These are phyloP conservation scores for Pyrus betulifolia DNA, from an alignment of 306 rosid genomes.

Conservation along the genomic window DNA sequence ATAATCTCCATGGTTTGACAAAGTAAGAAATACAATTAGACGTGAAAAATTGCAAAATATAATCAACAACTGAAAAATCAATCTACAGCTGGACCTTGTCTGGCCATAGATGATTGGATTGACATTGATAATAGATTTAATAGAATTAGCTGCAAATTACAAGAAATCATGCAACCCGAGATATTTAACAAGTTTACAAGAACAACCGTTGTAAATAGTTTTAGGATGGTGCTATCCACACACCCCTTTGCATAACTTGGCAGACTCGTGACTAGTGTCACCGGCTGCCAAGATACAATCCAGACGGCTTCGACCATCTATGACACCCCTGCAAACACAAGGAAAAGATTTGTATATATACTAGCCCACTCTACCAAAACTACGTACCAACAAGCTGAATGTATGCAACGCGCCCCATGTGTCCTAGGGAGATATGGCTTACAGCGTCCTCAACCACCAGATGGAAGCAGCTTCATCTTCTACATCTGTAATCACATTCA, in stretches of 20 bases:
- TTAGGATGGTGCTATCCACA: background rate
- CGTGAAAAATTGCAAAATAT: too few species aligned
- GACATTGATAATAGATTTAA: background rate
- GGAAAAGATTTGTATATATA: background rate
- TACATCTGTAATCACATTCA: slow-evolving; percentile 3
- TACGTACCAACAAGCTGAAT: background rate
- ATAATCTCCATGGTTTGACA: too few species aligned
- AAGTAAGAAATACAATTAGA: too few species aligned
- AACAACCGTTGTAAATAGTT: background rate
- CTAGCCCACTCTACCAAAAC: background rate
- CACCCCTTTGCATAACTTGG: background rate
- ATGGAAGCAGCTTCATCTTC: background rate
- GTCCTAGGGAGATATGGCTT: background rate
- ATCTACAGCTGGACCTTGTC: background rate
- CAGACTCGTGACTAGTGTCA: too few species aligned
- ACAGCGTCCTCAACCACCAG: background rate
- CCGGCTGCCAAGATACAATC: background rate
- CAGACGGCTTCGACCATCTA: background rate
- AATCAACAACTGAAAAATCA: background rate
- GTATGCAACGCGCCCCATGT: background rate
- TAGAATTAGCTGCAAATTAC: background rate
- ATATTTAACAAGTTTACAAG: background rate
- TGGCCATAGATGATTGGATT: background rate
- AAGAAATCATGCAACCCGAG: background rate
- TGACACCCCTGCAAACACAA: background rate